Evolutionary conservation across 441 rosid genomes (phyloP), one percentile per base, ranked within the genome.

Genomic region (Cnidoscolus chayamansa): DNA sequence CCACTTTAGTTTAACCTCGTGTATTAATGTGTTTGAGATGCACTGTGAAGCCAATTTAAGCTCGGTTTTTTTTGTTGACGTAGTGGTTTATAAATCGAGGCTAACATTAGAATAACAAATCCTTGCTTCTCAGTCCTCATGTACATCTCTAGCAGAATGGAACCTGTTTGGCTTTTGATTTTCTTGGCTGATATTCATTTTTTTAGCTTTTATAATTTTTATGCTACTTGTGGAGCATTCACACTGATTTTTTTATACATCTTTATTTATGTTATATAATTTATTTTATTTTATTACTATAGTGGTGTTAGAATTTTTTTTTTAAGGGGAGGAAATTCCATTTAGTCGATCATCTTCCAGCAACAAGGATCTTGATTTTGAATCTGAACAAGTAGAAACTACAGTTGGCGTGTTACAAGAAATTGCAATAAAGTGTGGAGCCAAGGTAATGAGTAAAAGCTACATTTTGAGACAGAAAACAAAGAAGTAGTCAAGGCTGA

Each of bases 381-480:
- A 85, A 78, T 78, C 84, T 72, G 93, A 86, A 72, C 89, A 82
- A 76, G 80, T 66, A 69, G 97, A 93, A 77, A 81, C 86, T 78
- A 81, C 94, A 12, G 88, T 83, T 60, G 83, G 76, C 66, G 88
- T 79, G 65, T 77, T 96, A 73, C 95, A 84, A 76, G 91, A 83
- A 43, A 94, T 96, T 82, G 98, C 98, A 51, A 77, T 75, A 74
- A 90, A 86, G 78, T 92, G 95, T 84, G 97, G 98, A 79, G 65
- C 92, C 65, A 96, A 89, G 98, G 99, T 94, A 85, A 49, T 49
- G 45, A 25, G 63, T 45, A 63, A 17, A 37, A 40, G 12, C 7
- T 75, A 15, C 67, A 31, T 55, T 62, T 64, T 53, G 59, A 19
- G 45, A 5, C 45, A 40, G 4, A 40, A 40, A 49, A 74, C 47